phyloP scores from a whole-genome alignment of 2,329 filamentous ascomycete species.

The Mycocentrospora acerina region DNA sequence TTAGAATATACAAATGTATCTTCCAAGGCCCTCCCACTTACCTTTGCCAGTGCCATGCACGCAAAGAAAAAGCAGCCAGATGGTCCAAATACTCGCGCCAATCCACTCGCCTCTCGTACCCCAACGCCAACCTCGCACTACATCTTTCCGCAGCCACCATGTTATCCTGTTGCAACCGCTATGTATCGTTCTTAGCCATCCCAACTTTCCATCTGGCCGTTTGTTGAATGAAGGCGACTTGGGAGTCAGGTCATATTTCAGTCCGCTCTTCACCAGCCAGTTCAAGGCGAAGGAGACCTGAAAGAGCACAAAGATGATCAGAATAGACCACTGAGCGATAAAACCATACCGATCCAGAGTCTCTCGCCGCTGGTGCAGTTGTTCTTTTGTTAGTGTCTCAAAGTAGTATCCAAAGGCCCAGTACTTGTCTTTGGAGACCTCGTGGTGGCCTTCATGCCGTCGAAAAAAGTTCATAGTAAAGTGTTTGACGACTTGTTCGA shows the following conservation, averaged over 20 bases:
- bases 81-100: constrained; percentile 50
- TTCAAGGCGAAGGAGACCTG: constrained; percentile 42
- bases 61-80: constrained; percentile 55
- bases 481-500: background rate
- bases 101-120: constrained; percentile 57
- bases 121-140: constrained; percentile 48
- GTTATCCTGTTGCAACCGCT: constrained; percentile 27
- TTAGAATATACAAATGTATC: background rate
- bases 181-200: constrained; percentile 26
- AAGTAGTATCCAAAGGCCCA: constrained; percentile 54
- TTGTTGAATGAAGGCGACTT: constrained; percentile 47
- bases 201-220: constrained; percentile 18
- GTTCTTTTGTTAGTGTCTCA: constrained; percentile 50
- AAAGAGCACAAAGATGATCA: constrained; percentile 49
- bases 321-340: constrained; percentile 57
- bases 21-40: constrained; percentile 34
- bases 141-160: constrained; percentile 52
- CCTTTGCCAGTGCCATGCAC: constrained; percentile 56
- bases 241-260: constrained; percentile 36
- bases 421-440: constrained; percentile 26
- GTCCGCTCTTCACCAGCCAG: constrained; percentile 32
- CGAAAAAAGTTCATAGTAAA: constrained; percentile 17
- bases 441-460: constrained; percentile 26
- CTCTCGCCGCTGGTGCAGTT: constrained; percentile 53
- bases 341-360: constrained; percentile 57